Evolutionary conservation across 2,329 filamentous ascomycete genomes (phyloP).

Genomic region (Coccinonectria pachysandricola): DNA sequence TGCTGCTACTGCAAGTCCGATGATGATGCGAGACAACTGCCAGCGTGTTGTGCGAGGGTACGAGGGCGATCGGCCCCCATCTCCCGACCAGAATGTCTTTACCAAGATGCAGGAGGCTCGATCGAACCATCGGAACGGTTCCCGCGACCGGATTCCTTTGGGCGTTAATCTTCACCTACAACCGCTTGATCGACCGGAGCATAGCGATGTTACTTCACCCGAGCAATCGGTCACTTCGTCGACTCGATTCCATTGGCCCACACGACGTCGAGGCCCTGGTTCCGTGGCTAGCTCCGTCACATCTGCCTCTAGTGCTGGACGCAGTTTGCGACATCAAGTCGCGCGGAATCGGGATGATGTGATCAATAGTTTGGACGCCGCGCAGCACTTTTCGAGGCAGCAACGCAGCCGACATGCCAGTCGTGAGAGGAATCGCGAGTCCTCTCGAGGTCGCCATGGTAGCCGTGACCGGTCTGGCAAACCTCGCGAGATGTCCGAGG

Average conservation of each 20-base stretch:
- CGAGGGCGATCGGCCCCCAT: constrained; percentile 46
- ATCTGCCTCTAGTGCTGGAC: constrained; percentile 41
- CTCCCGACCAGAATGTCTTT: constrained; percentile 49
- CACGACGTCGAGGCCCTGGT: constrained; percentile 40
- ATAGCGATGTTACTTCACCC: constrained; percentile 44
- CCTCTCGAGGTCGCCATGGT: constrained; percentile 34
- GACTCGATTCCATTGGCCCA: constrained; percentile 44
- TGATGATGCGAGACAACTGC: constrained; percentile 46
- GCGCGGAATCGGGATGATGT: constrained; percentile 67
- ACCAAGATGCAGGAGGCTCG: constrained; percentile 48
- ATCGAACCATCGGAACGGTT: constrained; percentile 54
- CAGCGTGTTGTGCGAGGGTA: constrained; percentile 23
- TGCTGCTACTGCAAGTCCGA: constrained; percentile 57
- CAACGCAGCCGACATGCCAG: constrained; percentile 46
- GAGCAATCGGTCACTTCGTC: constrained; percentile 46
- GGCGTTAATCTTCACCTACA: constrained; percentile 57
- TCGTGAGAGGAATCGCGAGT: constrained; percentile 33
- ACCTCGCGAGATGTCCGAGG: constrained; percentile 54
- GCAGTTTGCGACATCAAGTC: constrained; percentile 37
- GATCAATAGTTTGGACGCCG: constrained; percentile 75
- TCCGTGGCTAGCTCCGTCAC: constrained; percentile 49
- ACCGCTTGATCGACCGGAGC: constrained; percentile 39
- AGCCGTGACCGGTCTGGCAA: constrained; percentile 41
- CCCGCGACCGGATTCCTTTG: constrained; percentile 68
- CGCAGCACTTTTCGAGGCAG: constrained; percentile 50